A percentile compares a stretch with the other conserved stretches of the same genome.
Conservation (phyloP, 2,329 filamentous ascomycete genomes). For the Knoxdaviesia capensis region DNA sequence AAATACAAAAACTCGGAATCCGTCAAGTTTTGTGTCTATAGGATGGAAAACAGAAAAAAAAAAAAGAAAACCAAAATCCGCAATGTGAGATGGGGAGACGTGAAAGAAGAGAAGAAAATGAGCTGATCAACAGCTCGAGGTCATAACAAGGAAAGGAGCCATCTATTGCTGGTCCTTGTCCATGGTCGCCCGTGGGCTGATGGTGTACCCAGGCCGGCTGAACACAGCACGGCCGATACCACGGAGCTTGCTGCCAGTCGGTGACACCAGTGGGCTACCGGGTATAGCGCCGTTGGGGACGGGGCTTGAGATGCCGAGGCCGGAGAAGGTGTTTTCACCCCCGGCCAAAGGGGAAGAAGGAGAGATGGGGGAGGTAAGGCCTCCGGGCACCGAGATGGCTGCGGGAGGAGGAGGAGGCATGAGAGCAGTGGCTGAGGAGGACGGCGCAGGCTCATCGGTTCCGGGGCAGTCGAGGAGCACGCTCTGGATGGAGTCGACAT, state of each 20-base stretch:
- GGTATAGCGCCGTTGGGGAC: conserved; percentile 10
- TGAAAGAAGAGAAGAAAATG: background rate
- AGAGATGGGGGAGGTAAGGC: too few species aligned
- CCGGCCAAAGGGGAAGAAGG: too few species aligned
- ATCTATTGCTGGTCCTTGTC: conserved; percentile 30
- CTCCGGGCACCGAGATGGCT: too few species aligned
- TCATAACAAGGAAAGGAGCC: conserved; percentile 9
- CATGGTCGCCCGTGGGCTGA: conserved; percentile 30
- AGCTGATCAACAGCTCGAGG: conserved; percentile 5
- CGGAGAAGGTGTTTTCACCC: too few species aligned
- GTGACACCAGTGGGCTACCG: conserved; percentile 6
- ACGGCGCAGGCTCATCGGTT: conserved; percentile 11
- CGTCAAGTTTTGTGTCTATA: background rate
- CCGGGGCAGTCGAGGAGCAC: conserved; percentile 31
- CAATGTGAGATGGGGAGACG: background rate
- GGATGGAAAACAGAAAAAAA: conserved; percentile 7
- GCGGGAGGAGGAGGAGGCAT: too few species aligned
- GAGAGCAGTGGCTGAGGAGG: background rate
- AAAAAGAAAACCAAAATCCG: conserved; percentile 5
- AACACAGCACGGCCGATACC: conserved; percentile 37
- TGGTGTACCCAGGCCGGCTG: conserved; percentile 20
- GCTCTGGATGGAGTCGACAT: conserved; percentile 36
- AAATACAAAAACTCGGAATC: conserved; percentile 7
- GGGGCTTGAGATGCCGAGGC: background rate
- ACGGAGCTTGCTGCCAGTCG: conserved; percentile 26